Base-by-base conservation (phyloP, 1,284 basidiomycete species). In the Boletus smithii region DNA sequence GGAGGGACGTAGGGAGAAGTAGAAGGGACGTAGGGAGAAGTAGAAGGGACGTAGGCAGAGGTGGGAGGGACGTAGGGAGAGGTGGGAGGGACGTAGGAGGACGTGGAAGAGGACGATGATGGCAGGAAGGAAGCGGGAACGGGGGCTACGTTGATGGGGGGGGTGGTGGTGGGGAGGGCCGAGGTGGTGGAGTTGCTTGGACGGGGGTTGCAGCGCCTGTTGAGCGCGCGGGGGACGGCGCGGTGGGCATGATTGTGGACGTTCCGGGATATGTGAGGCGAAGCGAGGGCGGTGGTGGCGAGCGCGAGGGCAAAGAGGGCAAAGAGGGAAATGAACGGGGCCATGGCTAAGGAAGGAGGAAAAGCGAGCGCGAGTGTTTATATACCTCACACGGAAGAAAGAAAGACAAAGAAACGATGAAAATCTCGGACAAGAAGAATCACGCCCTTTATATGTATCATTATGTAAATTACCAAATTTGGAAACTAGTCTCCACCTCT, bases 291-390 rank as follows among this genome's bases (percentile, higher is more conserved):
- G 46, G 69, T 51, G 46, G 69, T 51, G 26, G 72, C 68, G 58
- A 75, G 61, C 50, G 71, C 67, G 63, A 76, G 50, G 57, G 73
- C 65, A 59, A 79, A 54, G 56, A 78, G 55, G 53, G 76, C 57
- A 57, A 81, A 34, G 64, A 76, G 53, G 53, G 61, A 63, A 60
- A 66, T 48, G 67, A 81, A 70, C 54, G 68, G 71, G 44, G 68
- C 70, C 79, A 82, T 82, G 59, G 57, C 51, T n/a, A 20, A 35
- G 10, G 29, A 38, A 27, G 29, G 9, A 13, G 13, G 9, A 17
- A 46, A 42, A 51, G 8, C 1, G n/a, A 24, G 32, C 13, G 13
- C 14, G 18, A 24, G 23, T 1, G 23, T 24, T 24, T 24, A 24
- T 24, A 24, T 24, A 24, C 23, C 23, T 1, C 23, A 24, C 7